Conservation (phyloP, 1,284 basidiomycete genomes). For the Trichosporon faecale region DNA sequence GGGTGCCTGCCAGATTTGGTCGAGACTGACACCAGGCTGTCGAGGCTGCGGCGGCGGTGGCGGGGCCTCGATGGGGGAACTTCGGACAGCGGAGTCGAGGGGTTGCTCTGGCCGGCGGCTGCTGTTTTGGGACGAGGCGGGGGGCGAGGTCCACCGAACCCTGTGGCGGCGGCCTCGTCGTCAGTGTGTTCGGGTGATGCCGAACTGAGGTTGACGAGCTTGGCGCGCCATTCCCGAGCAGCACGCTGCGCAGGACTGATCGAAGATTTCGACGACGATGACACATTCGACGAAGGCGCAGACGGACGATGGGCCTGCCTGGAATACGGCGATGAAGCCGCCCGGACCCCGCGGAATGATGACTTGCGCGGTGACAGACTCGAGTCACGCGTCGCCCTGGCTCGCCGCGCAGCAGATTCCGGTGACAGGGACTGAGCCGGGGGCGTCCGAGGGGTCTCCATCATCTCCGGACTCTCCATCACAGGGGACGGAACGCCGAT, state of each 20-base stretch:
- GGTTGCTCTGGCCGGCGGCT: not conserved
- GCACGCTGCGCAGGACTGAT: not conserved
- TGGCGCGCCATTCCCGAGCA: conserved; percentile 6
- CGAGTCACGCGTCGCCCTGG: not conserved
- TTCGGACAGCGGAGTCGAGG: conserved; percentile 6
- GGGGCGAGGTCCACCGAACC: conserved; percentile 4
- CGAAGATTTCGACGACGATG: conserved; percentile 1
- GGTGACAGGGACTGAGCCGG: not conserved
- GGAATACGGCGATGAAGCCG: conserved; percentile 5
- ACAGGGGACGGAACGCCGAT: not conserved
- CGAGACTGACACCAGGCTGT: not conserved
- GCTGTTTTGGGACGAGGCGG: conserved; percentile 7
- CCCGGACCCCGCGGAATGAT: not conserved
- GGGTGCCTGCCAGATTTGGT: not conserved
- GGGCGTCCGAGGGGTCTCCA: not conserved
- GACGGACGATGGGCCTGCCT: not conserved
- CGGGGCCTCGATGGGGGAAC: not conserved
- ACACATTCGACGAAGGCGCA: not conserved
- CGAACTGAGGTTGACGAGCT: conserved; percentile 2
- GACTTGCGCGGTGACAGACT: conserved; percentile 7
- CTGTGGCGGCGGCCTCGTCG: not conserved
- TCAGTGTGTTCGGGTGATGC: conserved; percentile 1
- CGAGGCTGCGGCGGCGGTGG: conserved; percentile 1
- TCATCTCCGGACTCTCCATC: not conserved
- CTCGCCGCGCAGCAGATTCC: not conserved